Evolutionary conservation across 495 filamentous ascomycete genomes (phyloP), one percentile per base, ranked within the genome.

Genomic region (Articulospora tetracladia): DNA sequence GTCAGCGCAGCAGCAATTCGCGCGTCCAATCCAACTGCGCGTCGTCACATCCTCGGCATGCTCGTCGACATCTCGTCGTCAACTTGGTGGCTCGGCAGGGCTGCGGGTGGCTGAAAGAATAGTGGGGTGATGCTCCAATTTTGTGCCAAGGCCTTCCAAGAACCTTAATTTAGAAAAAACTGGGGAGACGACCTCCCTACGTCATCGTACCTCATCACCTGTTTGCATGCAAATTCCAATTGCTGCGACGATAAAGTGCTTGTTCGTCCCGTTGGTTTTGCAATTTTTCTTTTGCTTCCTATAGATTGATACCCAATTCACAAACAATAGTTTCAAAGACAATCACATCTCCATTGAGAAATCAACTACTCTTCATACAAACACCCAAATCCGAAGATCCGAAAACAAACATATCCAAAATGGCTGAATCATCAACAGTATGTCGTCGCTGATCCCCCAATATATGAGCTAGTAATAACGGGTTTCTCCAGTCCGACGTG

Each of bases 401-500:
- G 10, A 44, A 7, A 12, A 15, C 39, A 44, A 44, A 44, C 39
- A 32, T n/a, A n/a, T 32, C 30, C 30, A 58, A 51, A 25, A 61
- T 55, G 59, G 39, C 53, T 28, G 52, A 25, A 17, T 62, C 60
- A 13, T 62, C 60, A 53, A 57, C 41, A 15, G 60, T 62, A 58
- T 23, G 55, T 36, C 22, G 10, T 32, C 23, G 3, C 39, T 15
- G 8, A 7, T 44, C 15, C n/a, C n/a, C n/a, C n/a, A n/a, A n/a
- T n/a, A n/a, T n/a, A n/a, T n/a, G n/a, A n/a, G n/a, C 39, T 44
- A 44, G n/a, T n/a, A 44, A 12, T n/a, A n/a, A n/a, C n/a, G n/a
- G n/a, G n/a, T 8, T 44, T n/a, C 39, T 26, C 32, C 30, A 69
- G 68, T 47, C 44, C 25, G 66, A 68, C 27, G 26, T 64, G 25